Conservation (phyloP, 75 land plant genomes). For the Pseudotsuga menziesii region DNA sequence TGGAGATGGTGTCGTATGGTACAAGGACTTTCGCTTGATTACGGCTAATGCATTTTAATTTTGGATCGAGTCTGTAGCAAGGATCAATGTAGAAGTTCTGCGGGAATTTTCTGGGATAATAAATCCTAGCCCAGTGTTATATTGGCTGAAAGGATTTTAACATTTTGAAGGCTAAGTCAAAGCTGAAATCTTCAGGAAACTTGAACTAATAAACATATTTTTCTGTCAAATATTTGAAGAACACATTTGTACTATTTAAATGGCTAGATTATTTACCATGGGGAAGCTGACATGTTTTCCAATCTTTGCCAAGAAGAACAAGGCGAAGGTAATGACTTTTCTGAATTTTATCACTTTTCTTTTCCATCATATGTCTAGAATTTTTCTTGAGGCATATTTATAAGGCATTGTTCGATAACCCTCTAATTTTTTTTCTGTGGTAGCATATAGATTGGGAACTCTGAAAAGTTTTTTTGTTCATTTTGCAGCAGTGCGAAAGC, state of each 20-base stretch:
- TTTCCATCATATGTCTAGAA: not conserved
- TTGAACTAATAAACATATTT: not conserved
- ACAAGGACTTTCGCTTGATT: conserved; percentile 53
- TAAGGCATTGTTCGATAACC: not conserved
- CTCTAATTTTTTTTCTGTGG: not conserved
- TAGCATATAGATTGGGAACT: not conserved
- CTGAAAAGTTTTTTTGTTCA: not conserved
- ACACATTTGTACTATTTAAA: not conserved
- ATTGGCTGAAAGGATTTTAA: not conserved
- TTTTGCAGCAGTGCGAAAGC: conserved; percentile 4
- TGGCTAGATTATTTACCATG: conserved; percentile 7
- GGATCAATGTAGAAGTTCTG: conserved; percentile 8
- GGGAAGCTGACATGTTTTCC: conserved; percentile 5
- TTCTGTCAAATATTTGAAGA: not conserved
- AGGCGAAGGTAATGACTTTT: not conserved
- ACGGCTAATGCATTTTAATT: conserved; percentile 45
- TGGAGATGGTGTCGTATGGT: conserved; percentile 69
- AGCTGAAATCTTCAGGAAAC: not conserved
- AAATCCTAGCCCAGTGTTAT: conserved; percentile 4
- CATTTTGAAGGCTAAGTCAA: not conserved
- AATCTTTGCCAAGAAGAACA: conserved; percentile 8
- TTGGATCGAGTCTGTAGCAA: not conserved
- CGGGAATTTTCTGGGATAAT: not conserved
- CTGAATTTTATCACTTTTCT: not conserved
- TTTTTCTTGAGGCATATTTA: not conserved